phyloP scores from a whole-genome alignment of 805 yeast species.

The Candida maesae region DNA sequence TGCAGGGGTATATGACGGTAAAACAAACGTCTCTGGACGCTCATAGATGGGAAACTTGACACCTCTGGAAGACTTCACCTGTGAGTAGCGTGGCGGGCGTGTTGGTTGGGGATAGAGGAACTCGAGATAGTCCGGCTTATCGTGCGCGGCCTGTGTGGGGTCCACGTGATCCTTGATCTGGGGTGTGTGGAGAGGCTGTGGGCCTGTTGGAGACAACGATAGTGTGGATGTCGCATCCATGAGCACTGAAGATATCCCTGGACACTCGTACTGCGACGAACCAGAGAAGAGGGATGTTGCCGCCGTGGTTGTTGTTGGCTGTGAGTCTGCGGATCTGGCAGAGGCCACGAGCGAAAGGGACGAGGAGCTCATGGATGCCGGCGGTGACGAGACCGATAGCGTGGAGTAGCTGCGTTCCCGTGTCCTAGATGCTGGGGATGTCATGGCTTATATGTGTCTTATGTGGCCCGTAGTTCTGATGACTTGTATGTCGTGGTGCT shows the following conservation, averaged over 20 bases:
- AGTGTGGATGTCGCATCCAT: not conserved
- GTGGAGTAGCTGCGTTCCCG: not conserved
- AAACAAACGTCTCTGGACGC: slow-evolving; percentile 23
- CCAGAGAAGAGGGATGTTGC: not conserved
- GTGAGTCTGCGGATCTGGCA: slow-evolving; percentile 8
- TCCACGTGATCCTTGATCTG: no score
- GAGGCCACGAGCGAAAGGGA: slow-evolving; percentile 7
- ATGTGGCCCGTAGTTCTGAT: no score
- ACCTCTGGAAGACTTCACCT: slow-evolving; percentile 8
- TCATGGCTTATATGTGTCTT: not conserved
- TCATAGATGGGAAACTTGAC: slow-evolving; percentile 35
- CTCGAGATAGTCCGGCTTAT: slow-evolving; percentile 15
- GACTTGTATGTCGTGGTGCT: not conserved
- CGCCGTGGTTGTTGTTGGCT: slow-evolving; percentile 1
- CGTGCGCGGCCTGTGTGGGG: not conserved
- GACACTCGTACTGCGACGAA: not conserved
- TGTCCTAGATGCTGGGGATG: not conserved
- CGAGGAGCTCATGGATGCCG: slow-evolving; percentile 1
- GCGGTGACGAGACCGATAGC: not conserved
- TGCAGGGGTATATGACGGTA: slow-evolving; percentile 68
- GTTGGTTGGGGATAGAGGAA: slow-evolving; percentile 17
- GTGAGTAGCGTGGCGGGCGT: slow-evolving; percentile 15
- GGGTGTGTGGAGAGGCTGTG: not conserved
- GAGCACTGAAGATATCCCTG: not conserved
- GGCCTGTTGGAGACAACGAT: not conserved